phyloP scores from a whole-genome alignment of 345 rosid genomes.

The Pseudoturritis turrita region DNA sequence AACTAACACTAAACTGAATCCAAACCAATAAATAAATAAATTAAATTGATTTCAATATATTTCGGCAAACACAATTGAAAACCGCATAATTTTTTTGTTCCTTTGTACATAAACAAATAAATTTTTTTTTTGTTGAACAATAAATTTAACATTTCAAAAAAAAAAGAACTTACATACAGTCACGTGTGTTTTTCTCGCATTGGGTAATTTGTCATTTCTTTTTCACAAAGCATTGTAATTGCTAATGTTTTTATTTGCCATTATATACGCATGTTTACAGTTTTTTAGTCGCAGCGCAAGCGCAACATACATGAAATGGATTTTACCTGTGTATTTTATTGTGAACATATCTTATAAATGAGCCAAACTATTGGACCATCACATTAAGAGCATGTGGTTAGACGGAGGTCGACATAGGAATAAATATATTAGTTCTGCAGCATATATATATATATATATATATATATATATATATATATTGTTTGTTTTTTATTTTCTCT shows the following conservation, averaged over 20 bases:
- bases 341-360: conserved; percentile 21
- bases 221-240: background rate
- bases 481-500: conserved; percentile 1
- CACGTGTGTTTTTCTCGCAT: background rate
- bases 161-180: background rate
- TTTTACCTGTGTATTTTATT: background rate
- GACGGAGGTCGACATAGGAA: conserved; percentile 17
- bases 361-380: conserved; percentile 12
- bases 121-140: no score
- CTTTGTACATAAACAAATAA: no score
- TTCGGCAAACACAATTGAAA: no score
- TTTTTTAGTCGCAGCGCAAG: background rate
- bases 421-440: conserved; percentile 17
- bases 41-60: no score
- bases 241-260: conserved; percentile 1
- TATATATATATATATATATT: no score
- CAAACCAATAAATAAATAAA: no score
- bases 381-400: conserved; percentile 28
- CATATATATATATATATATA: background rate
- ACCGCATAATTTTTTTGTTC: no score
- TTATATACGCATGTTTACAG: conserved; percentile 2
- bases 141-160: no score
- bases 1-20: no score
- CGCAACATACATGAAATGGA: background rate
- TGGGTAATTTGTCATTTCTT: background rate